A percentile compares a stretch with the other conserved stretches of the same genome.
Conservation (phyloP, 2,329 filamentous ascomycete species). For the Rhytidhysteron rufulum region DNA sequence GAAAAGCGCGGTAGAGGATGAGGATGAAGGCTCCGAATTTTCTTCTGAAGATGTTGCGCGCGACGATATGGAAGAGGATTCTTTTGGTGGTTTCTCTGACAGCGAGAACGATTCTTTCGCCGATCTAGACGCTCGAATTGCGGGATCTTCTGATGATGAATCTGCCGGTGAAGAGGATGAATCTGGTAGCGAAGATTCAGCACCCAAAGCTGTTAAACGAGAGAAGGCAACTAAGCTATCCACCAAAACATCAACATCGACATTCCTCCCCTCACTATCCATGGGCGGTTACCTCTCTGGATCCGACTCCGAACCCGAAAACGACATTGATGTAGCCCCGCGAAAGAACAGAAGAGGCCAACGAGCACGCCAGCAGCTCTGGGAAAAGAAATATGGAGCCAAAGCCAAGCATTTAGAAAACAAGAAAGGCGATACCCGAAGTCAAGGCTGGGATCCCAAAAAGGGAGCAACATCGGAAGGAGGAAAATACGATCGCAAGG, state of each 20-base stretch:
- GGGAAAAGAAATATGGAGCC: slow-evolving; percentile 74
- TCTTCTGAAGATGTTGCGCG: slow-evolving; percentile 3
- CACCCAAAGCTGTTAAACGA: slow-evolving; percentile 19
- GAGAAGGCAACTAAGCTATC: slow-evolving; percentile 28
- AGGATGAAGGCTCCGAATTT: slow-evolving; percentile 9
- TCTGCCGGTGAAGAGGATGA: slow-evolving; percentile 32
- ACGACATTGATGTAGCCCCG: slow-evolving; percentile 46
- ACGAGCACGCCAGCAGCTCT: slow-evolving; percentile 71
- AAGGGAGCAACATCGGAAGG: slow-evolving; percentile 47
- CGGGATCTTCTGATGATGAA: slow-evolving; percentile 30
- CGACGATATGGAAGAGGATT: slow-evolving; percentile 10
- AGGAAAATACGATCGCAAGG: slow-evolving; percentile 15
- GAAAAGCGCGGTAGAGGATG: slow-evolving; percentile 10
- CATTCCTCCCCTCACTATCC: slow-evolving; percentile 71
- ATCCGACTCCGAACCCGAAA: slow-evolving; percentile 68
- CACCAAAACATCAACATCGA: slow-evolving; percentile 41
- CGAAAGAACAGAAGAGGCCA: slow-evolving; percentile 76
- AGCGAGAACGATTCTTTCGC: slow-evolving; percentile 25
- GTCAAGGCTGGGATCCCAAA: slow-evolving; percentile 57
- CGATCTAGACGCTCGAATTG: slow-evolving; percentile 37
- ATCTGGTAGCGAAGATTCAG: slow-evolving; percentile 6
- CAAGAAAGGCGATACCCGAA: slow-evolving; percentile 36
- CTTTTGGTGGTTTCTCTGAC: slow-evolving; percentile 18
- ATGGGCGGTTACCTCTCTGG: slow-evolving; percentile 75
- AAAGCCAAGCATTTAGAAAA: slow-evolving; percentile 64